A percentile compares a stretch with the other conserved stretches of the same genome.
These are phyloP conservation scores for Micractinium conductrix DNA, from an alignment of 139 green algal genomes.

Conservation along the genomic window DNA sequence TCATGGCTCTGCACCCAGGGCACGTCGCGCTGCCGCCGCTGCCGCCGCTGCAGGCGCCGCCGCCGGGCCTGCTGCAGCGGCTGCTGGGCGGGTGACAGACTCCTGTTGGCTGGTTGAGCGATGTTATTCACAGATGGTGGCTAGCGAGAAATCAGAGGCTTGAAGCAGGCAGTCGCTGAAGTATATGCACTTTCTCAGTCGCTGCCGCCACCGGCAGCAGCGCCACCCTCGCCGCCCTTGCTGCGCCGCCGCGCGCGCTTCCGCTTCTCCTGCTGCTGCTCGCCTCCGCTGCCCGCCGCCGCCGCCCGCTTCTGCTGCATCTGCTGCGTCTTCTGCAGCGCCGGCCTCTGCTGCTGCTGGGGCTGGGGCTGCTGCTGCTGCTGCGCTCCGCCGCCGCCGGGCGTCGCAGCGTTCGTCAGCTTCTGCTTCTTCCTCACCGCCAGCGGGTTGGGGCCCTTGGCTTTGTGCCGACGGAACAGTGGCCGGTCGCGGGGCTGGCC, in stretches of 20 bases:
- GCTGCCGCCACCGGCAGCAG: neutral
- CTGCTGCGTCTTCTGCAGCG: neutral
- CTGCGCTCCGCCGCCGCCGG: neutral
- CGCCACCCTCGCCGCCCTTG: neutral
- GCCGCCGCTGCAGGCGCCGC: neutral
- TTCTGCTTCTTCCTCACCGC: constrained; percentile 39
- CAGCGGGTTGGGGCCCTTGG: constrained; percentile 54
- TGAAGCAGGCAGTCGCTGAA: neutral
- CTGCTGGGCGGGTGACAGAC: neutral
- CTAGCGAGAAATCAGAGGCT: neutral
- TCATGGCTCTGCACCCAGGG: neutral
- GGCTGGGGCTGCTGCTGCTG: constrained; percentile 11
- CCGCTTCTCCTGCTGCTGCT: constrained; percentile 16
- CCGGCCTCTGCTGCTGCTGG: too few species aligned
- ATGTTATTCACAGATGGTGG: neutral
- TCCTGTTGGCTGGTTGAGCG: neutral
- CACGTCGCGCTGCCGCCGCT: neutral
- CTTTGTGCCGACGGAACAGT: constrained; percentile 23
- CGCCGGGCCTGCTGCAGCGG: neutral
- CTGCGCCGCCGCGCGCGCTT: neutral
- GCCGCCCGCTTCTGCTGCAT: constrained; percentile 1
- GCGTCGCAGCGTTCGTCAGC: too few species aligned
- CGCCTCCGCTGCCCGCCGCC: neutral
- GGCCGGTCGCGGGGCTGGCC: neutral
- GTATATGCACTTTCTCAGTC: neutral